Evolutionary conservation across 106 monocot genomes (phyloP), one percentile per base, ranked within the genome.

Genomic region (Acanthochlamys bracteata): DNA sequence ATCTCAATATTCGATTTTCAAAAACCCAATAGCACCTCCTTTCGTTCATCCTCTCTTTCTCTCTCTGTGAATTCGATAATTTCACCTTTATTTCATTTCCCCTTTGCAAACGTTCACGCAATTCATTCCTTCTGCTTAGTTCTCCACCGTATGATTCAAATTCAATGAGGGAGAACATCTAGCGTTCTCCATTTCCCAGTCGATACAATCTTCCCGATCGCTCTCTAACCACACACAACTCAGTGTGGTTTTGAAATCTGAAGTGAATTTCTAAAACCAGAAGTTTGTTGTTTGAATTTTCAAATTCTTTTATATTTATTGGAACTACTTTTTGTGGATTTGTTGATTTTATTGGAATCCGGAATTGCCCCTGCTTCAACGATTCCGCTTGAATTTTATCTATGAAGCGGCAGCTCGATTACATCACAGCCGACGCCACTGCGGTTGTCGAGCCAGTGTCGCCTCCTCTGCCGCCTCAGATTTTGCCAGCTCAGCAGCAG

Each of bases 321-420:
- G n/a, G n/a, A n/a, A n/a, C n/a, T n/a, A n/a, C n/a, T n/a, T n/a
- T n/a, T n/a, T n/a, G n/a, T n/a, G n/a, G n/a, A n/a, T n/a, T n/a
- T n/a, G n/a, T n/a, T n/a, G n/a, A n/a, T n/a, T n/a, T n/a, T n/a
- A n/a, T n/a, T n/a, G n/a, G n/a, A n/a, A n/a, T n/a, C n/a, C n/a
- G n/a, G n/a, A n/a, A n/a, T n/a, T n/a, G n/a, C n/a, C n/a, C n/a
- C n/a, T n/a, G n/a, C n/a, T n/a, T n/a, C n/a, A n/a, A n/a, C n/a
- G n/a, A n/a, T n/a, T n/a, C n/a, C n/a, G n/a, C n/a, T n/a, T n/a
- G n/a, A n/a, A n/a, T n/a, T n/a, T n/a, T n/a, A n/a, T n/a, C n/a
- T n/a, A n/a, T 86, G 17, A 74, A 69, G 0, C 59, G 86, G 27
- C 86, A 86, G 75, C 63, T 86, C 19, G 86, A 86, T 79, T 86